A percentile compares a stretch with the other conserved stretches of the same genome.
Evolutionary conservation across 352 stramenopile species (phyloP).

Genomic region (Phytophthora pini): DNA sequence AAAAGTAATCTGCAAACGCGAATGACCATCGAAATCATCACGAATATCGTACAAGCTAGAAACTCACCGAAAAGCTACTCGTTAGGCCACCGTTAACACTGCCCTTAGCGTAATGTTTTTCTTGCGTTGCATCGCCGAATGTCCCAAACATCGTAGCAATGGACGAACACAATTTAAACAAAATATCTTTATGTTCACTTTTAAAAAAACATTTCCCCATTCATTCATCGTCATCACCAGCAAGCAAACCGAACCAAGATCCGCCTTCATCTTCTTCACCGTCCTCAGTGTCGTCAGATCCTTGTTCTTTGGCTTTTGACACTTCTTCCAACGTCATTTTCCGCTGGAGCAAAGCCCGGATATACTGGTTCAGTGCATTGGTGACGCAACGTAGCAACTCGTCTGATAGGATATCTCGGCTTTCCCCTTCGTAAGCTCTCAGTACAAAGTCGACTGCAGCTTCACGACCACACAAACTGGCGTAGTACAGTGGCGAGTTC

Average conservation of each 20-base stretch:
- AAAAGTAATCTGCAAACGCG: too few species aligned
- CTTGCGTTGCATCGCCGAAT: too few species aligned
- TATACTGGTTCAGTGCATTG: conserved; percentile 38
- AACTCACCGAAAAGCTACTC: too few species aligned
- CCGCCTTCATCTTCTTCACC: conserved; percentile 16
- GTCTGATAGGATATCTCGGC: conserved; percentile 19
- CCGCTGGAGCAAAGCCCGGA: conserved; percentile 33
- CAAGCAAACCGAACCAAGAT: conserved; percentile 30
- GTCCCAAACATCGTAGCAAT: too few species aligned
- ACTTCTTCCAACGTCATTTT: conserved; percentile 41
- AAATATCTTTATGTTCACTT: not conserved
- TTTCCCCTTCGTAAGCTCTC: conserved; percentile 24
- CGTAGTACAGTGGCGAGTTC: conserved; percentile 47
- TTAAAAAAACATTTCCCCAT: not conserved
- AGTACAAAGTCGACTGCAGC: conserved; percentile 35
- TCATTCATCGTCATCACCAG: conserved; percentile 23
- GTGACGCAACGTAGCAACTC: conserved; percentile 46
- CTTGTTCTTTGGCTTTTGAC: conserved; percentile 19
- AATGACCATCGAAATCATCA: too few species aligned
- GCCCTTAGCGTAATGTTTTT: too few species aligned
- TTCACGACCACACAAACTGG: conserved; percentile 40
- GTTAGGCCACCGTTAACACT: too few species aligned
- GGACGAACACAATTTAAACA: not conserved
- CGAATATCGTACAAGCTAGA: too few species aligned
- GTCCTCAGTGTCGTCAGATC: not conserved